Percentiles rank a stretch among this genome's conserved stretches.
phyloP scores from a whole-genome alignment of 495 filamentous ascomycete species.

The Acidomyces sp. region DNA sequence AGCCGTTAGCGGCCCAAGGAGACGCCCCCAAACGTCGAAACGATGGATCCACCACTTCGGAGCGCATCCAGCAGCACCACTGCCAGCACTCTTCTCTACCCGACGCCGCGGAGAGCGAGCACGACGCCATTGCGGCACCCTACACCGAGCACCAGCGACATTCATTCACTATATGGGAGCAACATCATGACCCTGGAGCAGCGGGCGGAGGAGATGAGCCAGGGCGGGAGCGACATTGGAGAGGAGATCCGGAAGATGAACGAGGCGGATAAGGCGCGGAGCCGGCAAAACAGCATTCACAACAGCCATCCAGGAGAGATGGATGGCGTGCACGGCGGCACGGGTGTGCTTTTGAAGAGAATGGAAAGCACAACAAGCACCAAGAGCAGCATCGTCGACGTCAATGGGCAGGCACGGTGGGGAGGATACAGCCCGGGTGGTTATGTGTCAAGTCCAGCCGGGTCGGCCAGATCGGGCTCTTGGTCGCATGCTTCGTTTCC shows the following conservation, averaged over 20 bases:
- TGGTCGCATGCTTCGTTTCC: conserved; percentile 11
- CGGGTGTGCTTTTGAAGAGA: background rate
- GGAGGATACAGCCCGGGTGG: conserved; percentile 56
- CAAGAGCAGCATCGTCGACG: conserved; percentile 53
- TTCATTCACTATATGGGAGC: background rate
- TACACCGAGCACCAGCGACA: background rate
- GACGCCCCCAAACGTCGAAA: too few relatives aligned
- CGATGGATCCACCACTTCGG: too few relatives aligned
- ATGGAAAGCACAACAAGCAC: conserved; percentile 7
- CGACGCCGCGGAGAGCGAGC: background rate
- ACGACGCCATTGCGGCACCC: background rate
- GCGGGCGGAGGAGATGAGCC: conserved; percentile 68
- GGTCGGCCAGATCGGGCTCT: conserved; percentile 12
- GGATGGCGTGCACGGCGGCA: background rate
- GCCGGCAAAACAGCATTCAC: conserved; percentile 42
- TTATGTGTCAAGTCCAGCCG: conserved; percentile 11
- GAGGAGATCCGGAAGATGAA: conserved; percentile 71
- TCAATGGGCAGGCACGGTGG: conserved; percentile 50
- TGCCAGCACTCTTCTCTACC: background rate
- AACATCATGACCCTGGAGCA: conserved; percentile 43
- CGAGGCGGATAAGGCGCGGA: conserved; percentile 60
- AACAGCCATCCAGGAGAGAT: conserved; percentile 7
- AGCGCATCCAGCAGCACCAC: too few relatives aligned
- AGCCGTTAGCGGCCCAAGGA: too few relatives aligned
- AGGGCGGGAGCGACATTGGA: conserved; percentile 63